Evolutionary conservation across 2,329 filamentous ascomycete species (phyloP).

Genomic region (Capronia americana): DNA sequence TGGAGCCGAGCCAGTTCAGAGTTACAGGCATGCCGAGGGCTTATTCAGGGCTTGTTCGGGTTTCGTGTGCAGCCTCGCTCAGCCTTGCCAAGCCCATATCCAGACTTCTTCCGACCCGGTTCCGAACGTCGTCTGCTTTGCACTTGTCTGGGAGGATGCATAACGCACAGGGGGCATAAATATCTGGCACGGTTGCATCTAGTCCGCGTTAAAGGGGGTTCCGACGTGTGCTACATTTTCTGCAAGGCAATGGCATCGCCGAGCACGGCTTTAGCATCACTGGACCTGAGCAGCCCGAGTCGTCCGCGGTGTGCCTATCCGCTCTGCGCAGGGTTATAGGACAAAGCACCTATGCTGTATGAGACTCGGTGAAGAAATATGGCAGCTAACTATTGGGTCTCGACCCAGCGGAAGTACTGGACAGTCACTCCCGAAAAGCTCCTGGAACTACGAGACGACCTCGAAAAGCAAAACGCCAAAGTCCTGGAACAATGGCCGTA

Average conservation of each 20-base stretch:
- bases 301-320: neutral
- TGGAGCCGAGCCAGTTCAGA: constrained; percentile 8
- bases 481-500: constrained; percentile 80
- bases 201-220: neutral
- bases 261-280: neutral
- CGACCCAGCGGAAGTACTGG: constrained; percentile 89
- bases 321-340: neutral
- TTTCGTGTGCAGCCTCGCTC: constrained; percentile 4
- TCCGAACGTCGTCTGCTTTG: neutral
- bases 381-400: constrained; percentile 97
- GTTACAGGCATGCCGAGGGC: neutral
- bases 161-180: neutral
- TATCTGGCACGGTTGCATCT: neutral
- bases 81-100: constrained; percentile 13
- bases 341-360: neutral
- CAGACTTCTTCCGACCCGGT: neutral
- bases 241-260: neutral
- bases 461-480: constrained; percentile 73
- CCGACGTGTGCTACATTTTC: neutral
- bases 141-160: neutral
- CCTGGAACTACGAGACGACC: constrained; percentile 72
- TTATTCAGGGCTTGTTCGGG: neutral
- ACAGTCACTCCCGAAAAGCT: constrained; percentile 85
- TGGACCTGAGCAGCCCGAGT: neutral
- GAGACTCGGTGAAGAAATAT: constrained; percentile 54